Evolutionary conservation across 148 eudicot species (phyloP).

Genomic region (Spergularia marina): DNA sequence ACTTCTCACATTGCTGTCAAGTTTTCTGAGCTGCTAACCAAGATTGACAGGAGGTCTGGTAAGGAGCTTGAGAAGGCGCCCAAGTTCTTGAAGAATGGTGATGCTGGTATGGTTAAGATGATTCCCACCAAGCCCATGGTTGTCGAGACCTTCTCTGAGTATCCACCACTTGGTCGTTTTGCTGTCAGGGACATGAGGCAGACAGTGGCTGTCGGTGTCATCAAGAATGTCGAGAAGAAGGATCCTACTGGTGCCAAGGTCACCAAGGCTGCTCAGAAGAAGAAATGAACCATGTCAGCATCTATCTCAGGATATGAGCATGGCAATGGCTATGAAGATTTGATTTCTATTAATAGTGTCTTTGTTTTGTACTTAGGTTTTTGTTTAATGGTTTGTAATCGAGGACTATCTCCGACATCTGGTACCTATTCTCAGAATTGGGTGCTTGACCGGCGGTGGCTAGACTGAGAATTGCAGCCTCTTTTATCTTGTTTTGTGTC

Average conservation of each 20-base stretch:
- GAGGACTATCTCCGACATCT: slow-evolving; percentile 5
- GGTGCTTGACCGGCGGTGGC: slow-evolving; percentile 38
- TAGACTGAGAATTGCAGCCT: background rate
- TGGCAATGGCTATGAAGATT: background rate
- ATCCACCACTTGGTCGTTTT: slow-evolving; percentile 44
- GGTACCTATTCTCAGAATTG: slow-evolving; percentile 28
- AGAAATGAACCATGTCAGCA: slow-evolving; percentile 22
- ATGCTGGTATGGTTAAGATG: slow-evolving; percentile 46
- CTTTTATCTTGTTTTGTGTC: background rate
- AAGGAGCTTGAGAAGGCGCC: slow-evolving; percentile 46
- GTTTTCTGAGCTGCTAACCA: slow-evolving; percentile 40
- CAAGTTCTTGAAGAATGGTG: slow-evolving; percentile 43
- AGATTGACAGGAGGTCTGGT: slow-evolving; percentile 41
- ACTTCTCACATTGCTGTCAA: slow-evolving; percentile 44
- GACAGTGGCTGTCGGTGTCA: slow-evolving; percentile 43
- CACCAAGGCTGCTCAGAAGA: slow-evolving; percentile 33
- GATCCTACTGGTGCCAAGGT: slow-evolving; percentile 35
- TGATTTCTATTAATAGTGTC: background rate
- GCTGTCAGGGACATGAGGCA: slow-evolving; percentile 49
- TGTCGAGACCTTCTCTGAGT: slow-evolving; percentile 43
- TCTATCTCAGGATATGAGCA: background rate
- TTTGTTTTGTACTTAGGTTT: background rate
- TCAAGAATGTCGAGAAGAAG: slow-evolving; percentile 40
- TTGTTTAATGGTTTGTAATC: slow-evolving; percentile 11
- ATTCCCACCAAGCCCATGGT: slow-evolving; percentile 52